Evolutionary conservation across 106 monocot species (phyloP), one percentile per base, ranked within the genome.

Genomic region (Dioscorea alata): DNA sequence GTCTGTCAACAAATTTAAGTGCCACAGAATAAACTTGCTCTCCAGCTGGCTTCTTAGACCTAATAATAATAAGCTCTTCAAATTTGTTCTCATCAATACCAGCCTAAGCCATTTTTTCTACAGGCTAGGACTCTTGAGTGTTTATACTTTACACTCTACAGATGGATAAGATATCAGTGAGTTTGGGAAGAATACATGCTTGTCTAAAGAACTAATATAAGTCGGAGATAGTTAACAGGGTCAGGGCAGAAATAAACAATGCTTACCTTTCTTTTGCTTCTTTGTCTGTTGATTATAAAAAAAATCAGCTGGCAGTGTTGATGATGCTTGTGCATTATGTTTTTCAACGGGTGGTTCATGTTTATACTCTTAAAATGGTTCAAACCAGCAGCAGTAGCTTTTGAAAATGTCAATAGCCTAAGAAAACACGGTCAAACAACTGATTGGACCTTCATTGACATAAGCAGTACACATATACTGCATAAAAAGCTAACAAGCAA

Each of bases 371-470:
- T 71, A 14, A 53, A 13, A 49, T 58, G 64, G 70, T 58, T 69
- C 52, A 54, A 60, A 73, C 80, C 76, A 70, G 76, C 74, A 71
- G 89, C 87, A 67, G 72, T 59, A 65, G 83, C 84, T 81, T n/a
- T 81, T 92, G 57, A 92, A 22, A 65, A 85, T 85, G 59, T 91
- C 83, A 81, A 94, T 86, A 70, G 94, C 94, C 94, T 94, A 42
- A 42, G 5, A 6, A 10, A 42, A 42, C 10, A 42, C 42, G 6
- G 10, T 42, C 42, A 42, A 42, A 42, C 42, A 42, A 10, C 42
- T 42, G 9, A 42, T 6, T 42, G 10, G 42, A 42, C 42, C 42
- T 42, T 42, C 42, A 42, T 1, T 42, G 5, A 42, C 42, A 42
- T 3, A 42, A 42, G 42, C 42, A 42, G 42, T 42, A 42, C 10